Base-by-base conservation (phyloP, 2,329 filamentous ascomycete genomes). In the Zymoseptoria passerinii region DNA sequence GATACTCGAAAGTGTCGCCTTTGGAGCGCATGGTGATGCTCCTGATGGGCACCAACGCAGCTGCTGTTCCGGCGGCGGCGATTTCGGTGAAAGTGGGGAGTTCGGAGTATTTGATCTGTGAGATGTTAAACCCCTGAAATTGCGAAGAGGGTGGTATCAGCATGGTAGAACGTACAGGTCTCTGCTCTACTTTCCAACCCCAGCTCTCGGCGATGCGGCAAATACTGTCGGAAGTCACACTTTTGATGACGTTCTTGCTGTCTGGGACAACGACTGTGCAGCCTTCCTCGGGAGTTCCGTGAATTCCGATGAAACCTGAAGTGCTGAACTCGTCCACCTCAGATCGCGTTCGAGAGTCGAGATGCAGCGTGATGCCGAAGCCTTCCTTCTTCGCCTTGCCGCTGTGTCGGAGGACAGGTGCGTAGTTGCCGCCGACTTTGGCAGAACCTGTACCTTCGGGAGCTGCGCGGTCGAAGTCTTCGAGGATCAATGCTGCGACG, bases 241-340 rank as follows among this genome's bases (percentile, higher is more conserved):
- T 94, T 70, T 90, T 85, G 71, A 97, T 96, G 48, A 95, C 89
- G 68, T 86, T 91, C 69, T 85, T 86, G 68, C 88, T 92, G 73
- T 95, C 88, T 0, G 92, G 92, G n/a, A 94, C 86, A 4, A 94
- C 85, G 2, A 97, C 77, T 7, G 88, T 92, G 54, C 63, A 65
- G 9, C 88, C 78, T 28, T 81, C 75, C 18, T 80, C 73, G 7
- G 67, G 65, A 2, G 80, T 79, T 3, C 80, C 82, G 50, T 84
- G 78, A 5, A 89, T 87, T 3, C 91, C 94, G 63, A 97, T 88
- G 73, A 99, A 97, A 0, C 90, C 92, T 63, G 87, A 92, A 0
- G 94, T 97, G 65, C 88, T 94, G 72, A 97, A 99, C 80, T 99
- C 92, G 70, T 99, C 92, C 62, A 99, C 83, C 72, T 95, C 90